Evolutionary conservation across 257 asterid genomes (phyloP).

Genomic region (Nyctanthes arbortristis): DNA sequence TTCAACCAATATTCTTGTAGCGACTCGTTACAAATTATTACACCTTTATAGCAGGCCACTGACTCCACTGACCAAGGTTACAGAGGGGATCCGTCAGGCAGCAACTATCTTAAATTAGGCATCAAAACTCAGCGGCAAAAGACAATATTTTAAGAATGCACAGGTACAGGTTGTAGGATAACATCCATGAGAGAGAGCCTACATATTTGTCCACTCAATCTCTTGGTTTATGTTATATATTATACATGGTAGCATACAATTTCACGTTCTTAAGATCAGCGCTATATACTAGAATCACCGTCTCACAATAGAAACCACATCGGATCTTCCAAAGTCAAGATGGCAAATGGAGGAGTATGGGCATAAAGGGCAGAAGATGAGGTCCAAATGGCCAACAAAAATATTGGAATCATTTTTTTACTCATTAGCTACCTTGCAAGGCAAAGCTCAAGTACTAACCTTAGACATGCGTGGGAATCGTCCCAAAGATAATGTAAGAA

Average conservation of each 20-base stretch:
- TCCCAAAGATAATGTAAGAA: neutral
- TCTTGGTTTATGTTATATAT: neutral
- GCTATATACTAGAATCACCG: neutral
- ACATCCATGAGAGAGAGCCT: neutral
- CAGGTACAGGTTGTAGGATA: neutral
- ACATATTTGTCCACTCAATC: neutral
- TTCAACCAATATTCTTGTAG: no score
- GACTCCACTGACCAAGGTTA: neutral
- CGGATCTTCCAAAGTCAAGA: neutral
- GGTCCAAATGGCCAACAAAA: neutral
- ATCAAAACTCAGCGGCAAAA: neutral
- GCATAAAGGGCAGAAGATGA: neutral
- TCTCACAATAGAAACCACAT: neutral
- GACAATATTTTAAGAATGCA: neutral
- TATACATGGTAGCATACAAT: neutral
- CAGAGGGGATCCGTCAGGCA: neutral
- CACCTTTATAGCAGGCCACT: neutral
- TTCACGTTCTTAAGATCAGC: neutral
- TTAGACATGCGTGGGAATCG: neutral
- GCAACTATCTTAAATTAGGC: neutral
- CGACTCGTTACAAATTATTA: no score
- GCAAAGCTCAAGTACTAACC: constrained; percentile 1
- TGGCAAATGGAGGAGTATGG: neutral
- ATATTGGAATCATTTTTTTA: neutral
- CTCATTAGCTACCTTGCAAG: neutral